Evolutionary conservation across 1,284 basidiomycete species (phyloP).

Genomic region (Ustilago cynodontis): DNA sequence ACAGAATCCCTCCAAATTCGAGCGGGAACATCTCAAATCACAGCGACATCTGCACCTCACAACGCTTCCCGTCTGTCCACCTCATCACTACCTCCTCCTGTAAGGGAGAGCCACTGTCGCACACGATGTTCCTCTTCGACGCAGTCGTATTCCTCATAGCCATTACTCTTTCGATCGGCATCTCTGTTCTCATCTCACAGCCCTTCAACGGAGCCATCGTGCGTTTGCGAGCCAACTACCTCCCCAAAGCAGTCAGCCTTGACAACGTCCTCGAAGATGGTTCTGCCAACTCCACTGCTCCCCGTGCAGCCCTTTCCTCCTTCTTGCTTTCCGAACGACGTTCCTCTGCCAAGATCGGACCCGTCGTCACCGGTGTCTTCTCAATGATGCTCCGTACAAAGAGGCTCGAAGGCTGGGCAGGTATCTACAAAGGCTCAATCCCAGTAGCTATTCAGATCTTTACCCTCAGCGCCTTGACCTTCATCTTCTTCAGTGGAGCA

Average conservation of each 20-base stretch:
- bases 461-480: slow-evolving; percentile 46
- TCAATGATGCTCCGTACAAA: slow-evolving; percentile 63
- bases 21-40: neutral
- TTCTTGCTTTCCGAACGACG: slow-evolving; percentile 56
- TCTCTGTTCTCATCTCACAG: slow-evolving; percentile 60
- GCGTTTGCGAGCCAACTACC: slow-evolving; percentile 67
- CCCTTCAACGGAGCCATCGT: slow-evolving; percentile 66
- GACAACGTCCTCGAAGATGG: slow-evolving; percentile 68
- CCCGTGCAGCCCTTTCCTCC: slow-evolving; percentile 50
- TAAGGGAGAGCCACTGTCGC: neutral
- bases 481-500: slow-evolving; percentile 53
- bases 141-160: slow-evolving; percentile 51
- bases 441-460: slow-evolving; percentile 52
- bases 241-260: slow-evolving; percentile 67
- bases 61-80: neutral
- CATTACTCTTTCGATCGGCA: slow-evolving; percentile 52
- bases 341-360: slow-evolving; percentile 64
- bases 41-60: neutral
- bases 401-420: slow-evolving; percentile 65
- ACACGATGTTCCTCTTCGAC: slow-evolving; percentile 39
- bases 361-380: slow-evolving; percentile 63
- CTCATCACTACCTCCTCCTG: neutral
- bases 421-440: slow-evolving; percentile 64
- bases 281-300: slow-evolving; percentile 18
- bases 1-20: neutral